These are phyloP conservation scores for Pseudopithomyces chartarum DNA, from an alignment of 2,329 filamentous ascomycete genomes.

Conservation along the genomic window DNA sequence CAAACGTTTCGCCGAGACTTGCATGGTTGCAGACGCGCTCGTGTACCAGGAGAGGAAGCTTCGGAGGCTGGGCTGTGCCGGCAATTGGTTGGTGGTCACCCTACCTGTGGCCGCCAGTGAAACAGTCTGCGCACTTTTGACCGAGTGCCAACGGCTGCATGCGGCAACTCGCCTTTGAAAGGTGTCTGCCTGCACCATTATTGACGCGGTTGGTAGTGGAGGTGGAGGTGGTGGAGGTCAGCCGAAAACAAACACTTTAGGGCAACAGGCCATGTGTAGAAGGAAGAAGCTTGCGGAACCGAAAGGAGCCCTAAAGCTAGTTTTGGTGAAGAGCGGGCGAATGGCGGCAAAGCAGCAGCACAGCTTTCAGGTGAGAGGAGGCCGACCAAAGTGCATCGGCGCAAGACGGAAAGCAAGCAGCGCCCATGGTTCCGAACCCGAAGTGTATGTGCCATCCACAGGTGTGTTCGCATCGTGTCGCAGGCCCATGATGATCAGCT, in stretches of 20 bases:
- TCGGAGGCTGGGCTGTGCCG: slow-evolving; percentile 9
- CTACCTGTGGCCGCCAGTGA: slow-evolving; percentile 30
- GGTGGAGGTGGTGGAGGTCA: slow-evolving; percentile 14
- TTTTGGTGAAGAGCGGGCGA: slow-evolving; percentile 11
- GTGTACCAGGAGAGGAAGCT: slow-evolving; percentile 11
- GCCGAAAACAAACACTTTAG: slow-evolving; percentile 9
- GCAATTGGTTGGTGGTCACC: slow-evolving; percentile 17
- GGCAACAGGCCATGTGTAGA: background rate
- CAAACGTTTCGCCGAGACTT: slow-evolving; percentile 8
- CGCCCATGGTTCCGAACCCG: slow-evolving; percentile 9
- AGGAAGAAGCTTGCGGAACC: background rate
- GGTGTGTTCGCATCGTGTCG: slow-evolving; percentile 11
- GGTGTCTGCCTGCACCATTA: slow-evolving; percentile 16
- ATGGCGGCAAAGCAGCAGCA: slow-evolving; percentile 17
- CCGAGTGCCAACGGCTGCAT: slow-evolving; percentile 22
- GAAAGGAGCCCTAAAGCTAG: background rate
- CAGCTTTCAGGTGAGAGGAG: slow-evolving; percentile 11
- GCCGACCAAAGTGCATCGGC: background rate
- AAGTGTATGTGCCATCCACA: slow-evolving; percentile 14
- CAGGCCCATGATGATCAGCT: slow-evolving; percentile 17
- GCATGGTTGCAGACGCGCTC: slow-evolving; percentile 5
- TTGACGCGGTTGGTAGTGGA: slow-evolving; percentile 17
- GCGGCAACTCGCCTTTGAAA: slow-evolving; percentile 27
- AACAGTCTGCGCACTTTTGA: slow-evolving; percentile 27
- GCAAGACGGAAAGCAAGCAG: slow-evolving; percentile 2